phyloP scores from a whole-genome alignment of 176 grass and related monocot species.

The Zea mays region Zm-B73-REFERENCE-NAM-5.0 NC_050097.1:214014501-214015000 shows the following conservation, averaged over 20 bases:
- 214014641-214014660: slow-evolving; percentile 53
- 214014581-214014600: neutral
- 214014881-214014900: too few relatives aligned
- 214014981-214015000: too few relatives aligned
- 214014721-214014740: slow-evolving; percentile 22
- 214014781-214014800: slow-evolving; percentile 2
- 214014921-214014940: too few relatives aligned
- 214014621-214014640: slow-evolving; percentile 6
- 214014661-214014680: slow-evolving; percentile 94
- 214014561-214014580: neutral
- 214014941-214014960: too few relatives aligned
- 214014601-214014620: slow-evolving; percentile 27
- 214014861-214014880: too few relatives aligned
- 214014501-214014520: neutral
- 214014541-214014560: neutral
- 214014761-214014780: neutral
- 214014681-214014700: slow-evolving; percentile 82
- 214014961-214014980: too few relatives aligned
- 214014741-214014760: slow-evolving; percentile 8
- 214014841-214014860: neutral
- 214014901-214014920: too few relatives aligned
- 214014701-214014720: slow-evolving; percentile 86
- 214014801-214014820: neutral
- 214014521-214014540: slow-evolving; percentile 13
- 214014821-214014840: neutral